Conservation (phyloP, 2,329 filamentous ascomycete species). For the Diaporthe eres region DNA sequence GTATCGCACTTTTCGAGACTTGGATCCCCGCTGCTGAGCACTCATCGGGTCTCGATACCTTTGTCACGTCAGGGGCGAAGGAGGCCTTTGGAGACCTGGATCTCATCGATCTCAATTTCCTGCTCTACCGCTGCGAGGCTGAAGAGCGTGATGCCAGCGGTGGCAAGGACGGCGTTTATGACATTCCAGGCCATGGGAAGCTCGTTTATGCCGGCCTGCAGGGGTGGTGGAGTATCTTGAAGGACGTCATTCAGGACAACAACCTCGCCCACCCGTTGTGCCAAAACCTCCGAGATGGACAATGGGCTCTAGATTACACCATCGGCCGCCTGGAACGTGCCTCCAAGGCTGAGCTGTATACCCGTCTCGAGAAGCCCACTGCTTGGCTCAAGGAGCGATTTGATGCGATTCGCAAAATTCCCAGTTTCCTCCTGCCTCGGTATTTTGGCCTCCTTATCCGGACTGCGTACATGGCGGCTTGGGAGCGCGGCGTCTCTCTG, state of each 20-base stretch:
- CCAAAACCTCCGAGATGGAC: slow-evolving; percentile 89
- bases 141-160: slow-evolving; percentile 86
- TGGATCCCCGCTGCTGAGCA: slow-evolving; percentile 93
- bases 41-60: slow-evolving; percentile 85
- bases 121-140: slow-evolving; percentile 91
- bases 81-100: slow-evolving; percentile 82
- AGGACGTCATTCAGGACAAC: slow-evolving; percentile 88
- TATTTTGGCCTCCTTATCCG: slow-evolving; percentile 94
- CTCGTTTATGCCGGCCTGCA: slow-evolving; percentile 97
- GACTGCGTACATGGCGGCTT: slow-evolving; percentile 88
- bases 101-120: slow-evolving; percentile 89
- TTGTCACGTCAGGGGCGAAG: slow-evolving; percentile 85
- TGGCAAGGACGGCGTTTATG: slow-evolving; percentile 88
- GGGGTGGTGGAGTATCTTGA: slow-evolving; percentile 96
- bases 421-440: slow-evolving; percentile 89
- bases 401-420: slow-evolving; percentile 85
- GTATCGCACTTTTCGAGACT: slow-evolving; percentile 95
- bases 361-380: slow-evolving; percentile 74
- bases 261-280: slow-evolving; percentile 94
- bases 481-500: slow-evolving; percentile 81
- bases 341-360: slow-evolving; percentile 73
- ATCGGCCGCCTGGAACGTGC: slow-evolving; percentile 82
- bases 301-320: slow-evolving; percentile 94
- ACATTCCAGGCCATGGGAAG: slow-evolving; percentile 85
- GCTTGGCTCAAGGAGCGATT: slow-evolving; percentile 88